Base-by-base conservation (phyloP, 495 filamentous ascomycete species). In the Xylaria flabelliformis region DNA sequence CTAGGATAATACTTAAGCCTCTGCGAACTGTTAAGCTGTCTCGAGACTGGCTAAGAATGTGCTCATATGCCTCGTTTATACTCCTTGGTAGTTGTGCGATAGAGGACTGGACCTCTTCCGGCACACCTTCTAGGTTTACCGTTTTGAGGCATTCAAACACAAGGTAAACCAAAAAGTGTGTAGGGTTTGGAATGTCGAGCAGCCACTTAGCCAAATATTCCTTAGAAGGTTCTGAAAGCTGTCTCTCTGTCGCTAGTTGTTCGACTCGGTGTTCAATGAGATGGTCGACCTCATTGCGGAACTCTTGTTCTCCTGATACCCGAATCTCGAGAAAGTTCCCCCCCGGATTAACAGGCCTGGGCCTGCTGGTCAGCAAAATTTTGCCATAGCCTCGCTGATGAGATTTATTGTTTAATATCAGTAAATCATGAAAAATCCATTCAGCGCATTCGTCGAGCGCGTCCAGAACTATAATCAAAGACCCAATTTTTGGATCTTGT, bases 301-400 rank as follows among this genome's bases (percentile, higher is more conserved):
- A 73, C 44, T 85, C 74, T 68, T 80, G 78, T 68, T 80, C 80
- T 15, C 80, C 85, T 51, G 48, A 21, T 50, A 50, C 5, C 29
- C 64, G 74, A 21, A 88, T 71, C 26, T 80, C 81, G 0, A 83
- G 0, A 36, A 36, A 36, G 26, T 29, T 29, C 26, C 26, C 2
- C 26, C 1, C 1, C 26, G 2, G 2, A 29, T 29, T 29, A 29
- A 29, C 26, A 29, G 26, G 26, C 26, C 26, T 29, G 34, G 34
- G 87, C 0, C 87, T 83, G 74, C 85, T 85, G 0, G 86, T 88
- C 4, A 86, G 46, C 24, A 88, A n/a, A n/a, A n/a, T n/a, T n/a
- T n/a, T n/a, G n/a, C n/a, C n/a, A n/a, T n/a, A n/a, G n/a, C n/a
- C n/a, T n/a, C n/a, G n/a, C n/a, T n/a, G n/a, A n/a, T n/a, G n/a